These are phyloP conservation scores for Sideroxylon spinosum DNA, from an alignment of 179 eudicot species.

Conservation along the genomic window DNA sequence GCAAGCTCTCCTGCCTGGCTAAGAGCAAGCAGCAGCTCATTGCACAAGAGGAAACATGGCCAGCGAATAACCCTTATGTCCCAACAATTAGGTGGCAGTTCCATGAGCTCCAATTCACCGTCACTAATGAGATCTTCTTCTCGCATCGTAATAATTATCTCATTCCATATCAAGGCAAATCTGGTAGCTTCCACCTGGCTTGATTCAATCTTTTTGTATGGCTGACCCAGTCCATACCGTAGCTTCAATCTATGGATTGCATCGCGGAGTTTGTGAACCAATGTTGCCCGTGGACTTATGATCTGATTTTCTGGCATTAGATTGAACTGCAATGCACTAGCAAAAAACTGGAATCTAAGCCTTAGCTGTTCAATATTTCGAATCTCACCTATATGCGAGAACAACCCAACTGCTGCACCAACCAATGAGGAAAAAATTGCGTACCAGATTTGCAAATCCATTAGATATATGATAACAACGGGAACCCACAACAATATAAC, in stretches of 20 bases:
- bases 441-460: constrained; percentile 93
- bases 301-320: constrained; percentile 69
- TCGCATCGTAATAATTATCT: constrained; percentile 61
- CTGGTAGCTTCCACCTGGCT: constrained; percentile 78
- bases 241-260: constrained; percentile 66
- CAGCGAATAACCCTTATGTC: constrained; percentile 80
- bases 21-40: constrained; percentile 82
- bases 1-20: constrained; percentile 59
- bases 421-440: constrained; percentile 57
- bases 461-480: constrained; percentile 65
- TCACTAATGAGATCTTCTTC: constrained; percentile 93
- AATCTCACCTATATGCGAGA: constrained; percentile 91
- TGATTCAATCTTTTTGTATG: constrained; percentile 74
- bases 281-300: constrained; percentile 32
- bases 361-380: constrained; percentile 74
- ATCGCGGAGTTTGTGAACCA: constrained; percentile 61
- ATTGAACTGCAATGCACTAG: constrained; percentile 91
- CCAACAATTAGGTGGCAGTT: constrained; percentile 84
- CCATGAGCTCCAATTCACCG: constrained; percentile 67
- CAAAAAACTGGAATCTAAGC: constrained; percentile 91
- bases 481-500: constrained; percentile 73
- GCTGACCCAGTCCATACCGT: constrained; percentile 80
- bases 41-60: constrained; percentile 84
- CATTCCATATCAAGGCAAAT: constrained; percentile 94
- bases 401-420: constrained; percentile 66